Evolutionary conservation across 768 basidiomycete species (phyloP), one percentile per base, ranked within the genome.

Genomic region (Sistotremastrum niveocremeum): DNA sequence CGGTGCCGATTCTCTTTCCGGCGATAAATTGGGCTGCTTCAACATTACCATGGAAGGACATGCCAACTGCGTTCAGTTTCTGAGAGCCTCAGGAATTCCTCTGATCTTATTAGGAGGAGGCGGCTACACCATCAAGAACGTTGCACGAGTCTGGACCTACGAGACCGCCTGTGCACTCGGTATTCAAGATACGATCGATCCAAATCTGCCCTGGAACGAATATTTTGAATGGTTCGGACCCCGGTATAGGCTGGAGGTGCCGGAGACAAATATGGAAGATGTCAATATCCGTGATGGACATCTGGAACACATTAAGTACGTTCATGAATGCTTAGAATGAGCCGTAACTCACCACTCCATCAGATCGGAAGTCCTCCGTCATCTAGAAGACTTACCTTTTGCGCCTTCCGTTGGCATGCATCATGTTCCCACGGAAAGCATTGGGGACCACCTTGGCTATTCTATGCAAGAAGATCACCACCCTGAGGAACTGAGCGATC

Each of bases 201-300:
- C 73, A 12, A 82, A 85, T 53, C 63, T 90, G 47, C 86, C 85
- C 2, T 89, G 79, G 77, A 86, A 81, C 61, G 76, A 81, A 53
- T 94, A 90, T 60, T 87, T 97, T 58, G 94, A 98, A 61, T 99
- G 91, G 81, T 98, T 93, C 60, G 95, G 93, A 0, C 94, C 94
- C 10, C 69, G 91, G 50, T 99, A 93, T 63, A 72, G 91, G 50
- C 69, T 99, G 35, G 93, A 97, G 57, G 93, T 99, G 2, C 72
- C 79, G 29, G 72, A 76, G 51, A 97, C 84, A 56, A 98, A 98
- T 57, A 88, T 94, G 84, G 91, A 95, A 50, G 89, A 98, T 56
- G 65, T 86, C 55, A 99, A 98, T 58, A 62, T 81, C 49, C 76
- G 73, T 51, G 84, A 93, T 53, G 76, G 76, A 7, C 84, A 85